Evolutionary conservation across 192 early-diverging fungal genomes (phyloP).

Genomic region (Mortierella claussenii): DNA sequence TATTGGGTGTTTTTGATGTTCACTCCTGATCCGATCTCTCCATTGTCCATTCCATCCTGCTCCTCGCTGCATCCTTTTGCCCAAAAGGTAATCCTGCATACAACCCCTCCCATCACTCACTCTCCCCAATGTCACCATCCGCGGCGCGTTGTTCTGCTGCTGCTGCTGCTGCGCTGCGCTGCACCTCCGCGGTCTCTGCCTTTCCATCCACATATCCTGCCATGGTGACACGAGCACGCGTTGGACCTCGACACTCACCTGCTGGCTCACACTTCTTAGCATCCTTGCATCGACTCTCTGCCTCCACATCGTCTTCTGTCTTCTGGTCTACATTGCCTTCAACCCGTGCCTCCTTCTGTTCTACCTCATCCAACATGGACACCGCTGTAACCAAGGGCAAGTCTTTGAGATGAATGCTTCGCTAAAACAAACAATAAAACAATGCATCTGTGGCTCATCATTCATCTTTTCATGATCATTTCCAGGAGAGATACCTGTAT

Average conservation of each 20-base stretch:
- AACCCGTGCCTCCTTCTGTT: background rate
- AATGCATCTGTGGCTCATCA: too few species aligned
- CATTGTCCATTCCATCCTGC: too few species aligned
- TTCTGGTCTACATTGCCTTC: background rate
- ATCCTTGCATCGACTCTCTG: too few species aligned
- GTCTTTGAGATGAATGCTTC: background rate
- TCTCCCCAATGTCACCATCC: too few species aligned
- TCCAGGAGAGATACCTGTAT: conserved; percentile 55
- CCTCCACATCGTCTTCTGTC: background rate
- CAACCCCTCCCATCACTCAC: too few species aligned
- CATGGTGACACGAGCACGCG: conserved; percentile 8
- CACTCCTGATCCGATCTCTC: too few species aligned
- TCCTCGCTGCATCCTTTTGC: too few species aligned
- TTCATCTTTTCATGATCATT: background rate
- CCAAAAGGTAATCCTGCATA: too few species aligned
- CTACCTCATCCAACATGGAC: background rate
- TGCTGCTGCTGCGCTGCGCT: background rate
- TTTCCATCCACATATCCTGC: background rate
- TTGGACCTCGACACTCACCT: too few species aligned
- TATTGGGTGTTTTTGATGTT: too few species aligned
- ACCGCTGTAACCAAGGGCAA: background rate
- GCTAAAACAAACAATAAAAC: conserved; percentile 8
- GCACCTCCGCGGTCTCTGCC: background rate
- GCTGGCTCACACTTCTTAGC: too few species aligned
- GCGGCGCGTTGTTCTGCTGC: background rate